Evolutionary conservation across 495 filamentous ascomycete species (phyloP).

Genomic region (Aspergillus indologenus): DNA sequence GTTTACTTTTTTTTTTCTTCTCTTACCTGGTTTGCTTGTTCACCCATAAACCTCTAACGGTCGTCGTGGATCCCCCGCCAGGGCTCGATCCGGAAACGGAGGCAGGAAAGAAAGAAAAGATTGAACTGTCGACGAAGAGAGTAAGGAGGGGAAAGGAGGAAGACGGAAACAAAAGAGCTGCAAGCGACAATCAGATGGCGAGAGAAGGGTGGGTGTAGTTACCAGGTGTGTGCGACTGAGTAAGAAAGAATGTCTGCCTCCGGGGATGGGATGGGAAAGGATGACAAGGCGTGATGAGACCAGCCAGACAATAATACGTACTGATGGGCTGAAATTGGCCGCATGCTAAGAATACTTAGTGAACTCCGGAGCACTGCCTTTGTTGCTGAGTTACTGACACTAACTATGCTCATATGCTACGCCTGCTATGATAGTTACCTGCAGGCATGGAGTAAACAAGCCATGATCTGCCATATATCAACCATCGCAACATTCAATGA

Average conservation of each 20-base stretch:
- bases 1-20: constrained; percentile 13
- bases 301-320: background rate
- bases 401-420: background rate
- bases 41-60: constrained; percentile 28
- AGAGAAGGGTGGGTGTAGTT: constrained; percentile 6
- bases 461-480: constrained; percentile 4
- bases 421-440: background rate
- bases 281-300: background rate
- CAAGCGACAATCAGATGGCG: constrained; percentile 16
- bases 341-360: background rate
- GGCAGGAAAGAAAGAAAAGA: constrained; percentile 8
- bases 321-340: background rate
- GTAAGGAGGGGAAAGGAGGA: background rate
- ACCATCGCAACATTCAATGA: background rate
- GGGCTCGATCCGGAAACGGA: constrained; percentile 42
- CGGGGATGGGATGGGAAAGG: background rate
- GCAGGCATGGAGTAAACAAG: background rate
- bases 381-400: background rate
- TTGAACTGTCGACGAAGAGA: constrained; percentile 20
- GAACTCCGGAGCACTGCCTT: background rate
- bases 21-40: constrained; percentile 5
- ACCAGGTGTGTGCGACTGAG: constrained; percentile 4
- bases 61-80: constrained; percentile 42
- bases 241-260: constrained; percentile 7
- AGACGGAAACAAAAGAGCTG: constrained; percentile 12